Conservation (phyloP, 805 yeast genomes). For the Myxozyma geophila region DNA sequence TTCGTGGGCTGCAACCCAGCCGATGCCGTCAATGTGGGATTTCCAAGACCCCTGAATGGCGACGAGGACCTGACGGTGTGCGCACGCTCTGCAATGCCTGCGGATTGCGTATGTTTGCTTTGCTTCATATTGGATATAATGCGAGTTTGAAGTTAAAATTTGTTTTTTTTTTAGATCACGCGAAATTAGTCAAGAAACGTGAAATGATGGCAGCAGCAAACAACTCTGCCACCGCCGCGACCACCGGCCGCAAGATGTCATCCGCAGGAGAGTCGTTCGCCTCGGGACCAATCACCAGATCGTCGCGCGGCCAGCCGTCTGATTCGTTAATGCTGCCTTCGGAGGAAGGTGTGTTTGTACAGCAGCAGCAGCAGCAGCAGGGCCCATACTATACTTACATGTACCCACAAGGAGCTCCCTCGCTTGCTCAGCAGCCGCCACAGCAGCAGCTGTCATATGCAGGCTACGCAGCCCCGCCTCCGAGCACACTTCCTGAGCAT, state of each 20-base stretch:
- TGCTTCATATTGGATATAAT: background rate
- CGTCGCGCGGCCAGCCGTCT: no score
- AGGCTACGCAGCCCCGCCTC: no score
- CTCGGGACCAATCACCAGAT: no score
- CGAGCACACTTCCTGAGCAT: no score
- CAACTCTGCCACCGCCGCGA: background rate
- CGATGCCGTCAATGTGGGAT: constrained; percentile 36
- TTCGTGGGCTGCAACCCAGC: constrained; percentile 26
- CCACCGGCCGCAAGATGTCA: background rate
- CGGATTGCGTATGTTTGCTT: constrained; percentile 52
- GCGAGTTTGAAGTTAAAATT: background rate
- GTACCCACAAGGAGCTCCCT: background rate
- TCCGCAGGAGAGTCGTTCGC: background rate
- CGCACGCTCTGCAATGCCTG: constrained; percentile 83
- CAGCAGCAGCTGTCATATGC: no score
- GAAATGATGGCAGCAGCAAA: background rate
- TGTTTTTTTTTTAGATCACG: constrained; percentile 47
- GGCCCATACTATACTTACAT: background rate
- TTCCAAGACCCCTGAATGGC: constrained; percentile 77
- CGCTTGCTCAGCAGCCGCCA: background rate
- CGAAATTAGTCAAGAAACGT: constrained; percentile 60
- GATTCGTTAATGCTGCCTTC: no score
- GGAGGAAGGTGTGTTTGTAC: no score
- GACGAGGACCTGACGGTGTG: constrained; percentile 78
- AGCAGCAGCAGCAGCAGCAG: background rate